Evolutionary conservation across 2,329 filamentous ascomycete species (phyloP).

Genomic region (Neurospora sp.): DNA sequence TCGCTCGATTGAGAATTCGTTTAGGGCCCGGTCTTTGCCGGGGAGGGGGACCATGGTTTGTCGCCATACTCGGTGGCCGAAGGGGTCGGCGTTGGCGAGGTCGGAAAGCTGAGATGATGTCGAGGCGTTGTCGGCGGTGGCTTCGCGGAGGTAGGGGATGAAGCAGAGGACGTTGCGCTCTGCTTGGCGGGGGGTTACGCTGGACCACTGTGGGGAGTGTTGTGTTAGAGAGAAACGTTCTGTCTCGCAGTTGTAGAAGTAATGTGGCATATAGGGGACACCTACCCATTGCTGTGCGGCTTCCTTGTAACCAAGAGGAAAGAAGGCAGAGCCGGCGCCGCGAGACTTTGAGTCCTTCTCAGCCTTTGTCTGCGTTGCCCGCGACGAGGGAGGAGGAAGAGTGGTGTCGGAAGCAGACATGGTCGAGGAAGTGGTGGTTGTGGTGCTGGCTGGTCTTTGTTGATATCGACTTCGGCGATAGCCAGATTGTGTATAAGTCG

Average conservation of each 20-base stretch:
- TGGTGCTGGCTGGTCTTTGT: slow-evolving; percentile 1
- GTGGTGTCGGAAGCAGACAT: slow-evolving; percentile 22
- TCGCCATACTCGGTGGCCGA: slow-evolving; percentile 77
- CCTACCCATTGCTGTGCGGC: slow-evolving; percentile 84
- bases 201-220: slow-evolving; percentile 57
- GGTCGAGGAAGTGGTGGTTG: slow-evolving; percentile 3
- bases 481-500: neutral
- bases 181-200: slow-evolving; percentile 68
- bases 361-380: slow-evolving; percentile 8
- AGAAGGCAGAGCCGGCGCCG: slow-evolving; percentile 36
- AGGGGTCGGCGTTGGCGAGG: slow-evolving; percentile 52
- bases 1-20: slow-evolving; percentile 86
- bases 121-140: slow-evolving; percentile 36
- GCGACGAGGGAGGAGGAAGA: slow-evolving; percentile 14
- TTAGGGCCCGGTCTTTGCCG: slow-evolving; percentile 78
- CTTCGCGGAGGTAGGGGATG: slow-evolving; percentile 71
- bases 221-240: slow-evolving; percentile 1
- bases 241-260: too few species aligned
- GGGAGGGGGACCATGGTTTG: slow-evolving; percentile 75
- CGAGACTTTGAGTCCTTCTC: slow-evolving; percentile 2
- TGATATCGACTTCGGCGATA: slow-evolving; percentile 4
- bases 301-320: slow-evolving; percentile 85
- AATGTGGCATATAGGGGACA: slow-evolving; percentile 10
- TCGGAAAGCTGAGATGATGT: slow-evolving; percentile 29
- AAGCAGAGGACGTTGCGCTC: slow-evolving; percentile 82